Base-by-base conservation (phyloP, 208 protist genomes). In the Leishmania amazonensis region DNA sequence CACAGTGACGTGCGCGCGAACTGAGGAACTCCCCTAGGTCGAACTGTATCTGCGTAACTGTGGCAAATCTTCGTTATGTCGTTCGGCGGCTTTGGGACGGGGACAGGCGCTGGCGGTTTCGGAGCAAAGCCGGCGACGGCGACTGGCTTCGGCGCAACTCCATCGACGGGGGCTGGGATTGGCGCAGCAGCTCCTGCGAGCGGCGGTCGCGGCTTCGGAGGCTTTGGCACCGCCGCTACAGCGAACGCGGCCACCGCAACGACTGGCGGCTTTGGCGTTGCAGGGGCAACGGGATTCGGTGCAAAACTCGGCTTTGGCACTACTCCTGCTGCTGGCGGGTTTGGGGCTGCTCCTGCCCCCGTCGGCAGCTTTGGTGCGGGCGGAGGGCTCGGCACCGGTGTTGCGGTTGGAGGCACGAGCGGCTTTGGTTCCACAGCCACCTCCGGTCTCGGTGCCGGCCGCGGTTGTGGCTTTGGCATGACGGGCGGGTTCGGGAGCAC, bases 21-120 rank as follows among this genome's bases (percentile, higher is more conserved):
- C 3, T 53, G 68, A 38, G 38, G 45, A 49, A 49, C 45, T 15
- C 49, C 13, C 13, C 45, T 54, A 74, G 8, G 45, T 1, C 24
- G 45, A 74, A 28, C 72, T 76, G 72, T 42, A 3, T 24, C 35
- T 45, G 4, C 31, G 62, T 58, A 3, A 21, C 49, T 45, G 51
- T 28, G 17, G 19, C 28, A 54, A 31, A 75, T 75, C 47, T 49
- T 74, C 68, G 31, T 13, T 1, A 76, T 76, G 72, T 76, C 72
- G 28, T 62, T 76, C n/a, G 83, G 88, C 35, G 85, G 88, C 35
- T 91, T 90, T 78, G 89, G 89, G 57, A 40, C 76, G 3, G 62
- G 45, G 21, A 65, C 81, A 2, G 40, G 65, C 42, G 73, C 47
- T n/a, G 81, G 75, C 17, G 58, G 58, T 13, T 80, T 81, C 54